Base-by-base conservation (phyloP, 2,329 filamentous ascomycete genomes). In the Diaporthe eres region DNA sequence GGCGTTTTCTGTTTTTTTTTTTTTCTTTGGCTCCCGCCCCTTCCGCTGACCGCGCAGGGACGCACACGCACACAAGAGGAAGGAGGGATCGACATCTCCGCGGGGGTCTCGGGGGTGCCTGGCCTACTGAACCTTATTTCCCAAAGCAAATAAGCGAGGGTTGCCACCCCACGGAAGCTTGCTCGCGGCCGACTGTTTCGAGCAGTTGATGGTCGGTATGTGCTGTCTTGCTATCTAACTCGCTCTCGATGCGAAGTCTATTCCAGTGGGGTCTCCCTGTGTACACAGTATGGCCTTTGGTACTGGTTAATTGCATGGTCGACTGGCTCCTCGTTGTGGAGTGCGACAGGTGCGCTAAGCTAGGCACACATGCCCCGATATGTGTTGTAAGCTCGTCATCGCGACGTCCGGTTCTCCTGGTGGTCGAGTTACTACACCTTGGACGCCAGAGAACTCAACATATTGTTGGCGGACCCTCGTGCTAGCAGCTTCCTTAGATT, bases 71-170 rank as follows among this genome's bases (percentile, higher is more conserved):
- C 51, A 25, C 12, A 25, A 15, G 25, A 25, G 19, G 25, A 47
- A 15, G 61, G 34, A 55, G 34, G 13, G 34, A 70, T 70, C 49
- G 31, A 25, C 49, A 70, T 17, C 49, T 42, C 49, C 49, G 47
- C 65, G 49, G 65, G 34, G 58, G 37, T 39, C 34, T 25, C 19
- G 15, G 34, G 49, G 47, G 65, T 55, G 65, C 65, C 65, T 70
- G 49, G 65, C 34, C 49, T 55, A 70, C 47, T 42, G 65, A 70
- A 70, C 65, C 47, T 70, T 70, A 55, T 70, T 70, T 70, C n/a
- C 65, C 65, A 55, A 70, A 42, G 49, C 47, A 70, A 70, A 55
- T 42, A 70, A 31, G 65, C 49, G 49, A 70, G n/a, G 49, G 47
- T 28, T 42, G 65, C 65, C 65, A 70, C 49, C 31, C 65, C 31